These are phyloP conservation scores for Mortierella claussenii DNA, from an alignment of 192 early-diverging fungal genomes.

Conservation along the genomic window DNA sequence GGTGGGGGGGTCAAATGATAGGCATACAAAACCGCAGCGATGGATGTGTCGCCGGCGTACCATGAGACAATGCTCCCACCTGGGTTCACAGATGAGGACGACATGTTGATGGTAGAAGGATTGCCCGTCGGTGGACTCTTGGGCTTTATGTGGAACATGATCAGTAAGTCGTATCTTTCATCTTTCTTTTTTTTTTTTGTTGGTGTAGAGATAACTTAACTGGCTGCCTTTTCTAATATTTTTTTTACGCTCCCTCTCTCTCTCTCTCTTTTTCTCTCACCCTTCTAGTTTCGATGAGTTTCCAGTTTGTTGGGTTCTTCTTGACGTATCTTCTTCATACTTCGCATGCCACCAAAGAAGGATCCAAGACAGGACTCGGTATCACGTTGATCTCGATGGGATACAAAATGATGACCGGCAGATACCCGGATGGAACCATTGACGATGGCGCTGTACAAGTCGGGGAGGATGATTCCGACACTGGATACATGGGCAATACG, in stretches of 20 bases:
- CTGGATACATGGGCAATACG: slow-evolving; percentile 37
- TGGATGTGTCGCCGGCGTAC: slow-evolving; percentile 48
- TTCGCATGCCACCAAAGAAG: slow-evolving; percentile 88
- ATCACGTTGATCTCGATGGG: slow-evolving; percentile 86
- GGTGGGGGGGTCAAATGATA: no score
- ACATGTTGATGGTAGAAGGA: slow-evolving; percentile 84
- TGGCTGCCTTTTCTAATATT: no score
- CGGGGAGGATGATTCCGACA: slow-evolving; percentile 9
- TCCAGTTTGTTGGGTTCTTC: slow-evolving; percentile 91
- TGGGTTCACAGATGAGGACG: slow-evolving; percentile 80
- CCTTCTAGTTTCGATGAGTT: slow-evolving; percentile 74
- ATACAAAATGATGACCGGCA: slow-evolving; percentile 73
- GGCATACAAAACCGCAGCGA: slow-evolving; percentile 43
- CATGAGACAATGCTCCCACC: slow-evolving; percentile 61
- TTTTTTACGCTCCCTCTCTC: not conserved
- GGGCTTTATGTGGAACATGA: slow-evolving; percentile 85
- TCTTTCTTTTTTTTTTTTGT: not conserved
- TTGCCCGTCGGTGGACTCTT: slow-evolving; percentile 88
- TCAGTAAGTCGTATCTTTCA: slow-evolving; percentile 53
- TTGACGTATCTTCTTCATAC: slow-evolving; percentile 92
- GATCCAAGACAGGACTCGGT: slow-evolving; percentile 82
- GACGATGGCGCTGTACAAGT: slow-evolving; percentile 19
- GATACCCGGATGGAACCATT: slow-evolving; percentile 33
- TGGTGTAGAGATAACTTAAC: no score
- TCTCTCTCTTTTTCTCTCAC: not conserved